Conservation (phyloP, 2,329 filamentous ascomycete species). For the Talaromyces sp. region DNA sequence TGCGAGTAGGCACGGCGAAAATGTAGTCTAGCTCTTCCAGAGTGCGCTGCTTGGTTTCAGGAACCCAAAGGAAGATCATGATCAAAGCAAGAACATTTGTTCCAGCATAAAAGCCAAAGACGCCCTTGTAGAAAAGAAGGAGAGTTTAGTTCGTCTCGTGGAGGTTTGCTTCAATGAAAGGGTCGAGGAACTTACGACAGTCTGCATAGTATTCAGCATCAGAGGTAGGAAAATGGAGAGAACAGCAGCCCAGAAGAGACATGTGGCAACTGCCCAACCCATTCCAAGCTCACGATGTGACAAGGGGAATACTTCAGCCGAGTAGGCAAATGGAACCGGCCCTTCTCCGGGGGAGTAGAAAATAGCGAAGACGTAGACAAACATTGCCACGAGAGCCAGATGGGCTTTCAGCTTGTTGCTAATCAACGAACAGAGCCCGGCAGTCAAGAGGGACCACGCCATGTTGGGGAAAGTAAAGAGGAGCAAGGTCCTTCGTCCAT, state of each 20-base stretch:
- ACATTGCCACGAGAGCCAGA: conserved; percentile 53
- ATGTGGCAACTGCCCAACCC: conserved; percentile 41
- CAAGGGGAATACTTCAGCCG: conserved; percentile 51
- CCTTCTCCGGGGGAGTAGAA: conserved; percentile 64
- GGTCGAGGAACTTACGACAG: conserved; percentile 35
- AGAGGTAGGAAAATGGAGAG: conserved; percentile 48
- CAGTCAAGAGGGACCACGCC: conserved; percentile 61
- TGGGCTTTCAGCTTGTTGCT: conserved; percentile 37
- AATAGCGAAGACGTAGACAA: conserved; percentile 60
- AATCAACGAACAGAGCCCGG: conserved; percentile 56
- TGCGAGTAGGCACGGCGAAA: conserved; percentile 54
- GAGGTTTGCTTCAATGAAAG: conserved; percentile 1
- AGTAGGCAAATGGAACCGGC: conserved; percentile 48
- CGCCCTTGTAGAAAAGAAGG: neutral
- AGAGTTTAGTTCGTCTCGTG: neutral
- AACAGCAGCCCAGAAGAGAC: conserved; percentile 45
- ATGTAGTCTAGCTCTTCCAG: conserved; percentile 55
- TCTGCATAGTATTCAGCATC: conserved; percentile 44
- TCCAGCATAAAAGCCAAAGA: conserved; percentile 26
- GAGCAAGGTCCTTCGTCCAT: conserved; percentile 57
- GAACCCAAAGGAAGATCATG: conserved; percentile 60
- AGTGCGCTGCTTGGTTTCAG: conserved; percentile 53
- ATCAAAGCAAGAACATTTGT: conserved; percentile 57
- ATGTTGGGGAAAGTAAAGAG: conserved; percentile 64
- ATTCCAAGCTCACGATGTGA: conserved; percentile 46